Base-by-base conservation (phyloP, 176 grass and related monocot species). In the Panicum miliaceum region DNA sequence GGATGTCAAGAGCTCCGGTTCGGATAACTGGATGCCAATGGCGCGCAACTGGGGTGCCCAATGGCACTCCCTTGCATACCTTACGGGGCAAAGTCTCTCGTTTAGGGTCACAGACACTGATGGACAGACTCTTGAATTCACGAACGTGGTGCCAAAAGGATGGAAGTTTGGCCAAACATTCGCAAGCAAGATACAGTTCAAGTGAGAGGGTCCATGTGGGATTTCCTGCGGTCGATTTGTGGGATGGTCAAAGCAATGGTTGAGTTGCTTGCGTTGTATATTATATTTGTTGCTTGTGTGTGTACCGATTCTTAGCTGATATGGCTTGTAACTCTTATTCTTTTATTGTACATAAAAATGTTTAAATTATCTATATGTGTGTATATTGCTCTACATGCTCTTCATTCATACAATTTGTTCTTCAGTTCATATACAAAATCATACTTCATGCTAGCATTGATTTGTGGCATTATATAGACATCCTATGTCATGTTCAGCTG, bases 111-210 rank as follows among this genome's bases (percentile, higher is more conserved):
- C 82, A 0, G 54, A 74, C 6, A 89, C 73, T 0, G 40, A 83
- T 1, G 83, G 79, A 0, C 38, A 89, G 9, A 92, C 73, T 7
- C 22, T 89, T 5, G 57, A 51, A 3, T 89, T 89, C 71, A 19
- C 37, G n/a, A 73, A 89, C 6, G 51, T 86, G 8, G 82, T 86
- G 80, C 86, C 86, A 19, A 1, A 20, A 6, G 75, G 73, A 43
- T 92, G 90, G 86, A 85, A 61, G 15, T 89, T 89, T 18, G 86
- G 86, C 3, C 81, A 92, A 22, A 89, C 86, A 27, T 92, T 85
- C 22, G n/a, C 59, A 2, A 71, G 66, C 83, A 78, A 64, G 4
- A 0, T 75, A 61, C 90, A 92, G 37, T 92, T 89, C 66, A 64
- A 80, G 68, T 86, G 40, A 80, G 23, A 40, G 22, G 22, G 26